Percentiles rank a stretch among this genome's conserved stretches.
Evolutionary conservation across 176 grass and related monocot genomes (phyloP).

Genomic region (Eleusine coracana): DNA sequence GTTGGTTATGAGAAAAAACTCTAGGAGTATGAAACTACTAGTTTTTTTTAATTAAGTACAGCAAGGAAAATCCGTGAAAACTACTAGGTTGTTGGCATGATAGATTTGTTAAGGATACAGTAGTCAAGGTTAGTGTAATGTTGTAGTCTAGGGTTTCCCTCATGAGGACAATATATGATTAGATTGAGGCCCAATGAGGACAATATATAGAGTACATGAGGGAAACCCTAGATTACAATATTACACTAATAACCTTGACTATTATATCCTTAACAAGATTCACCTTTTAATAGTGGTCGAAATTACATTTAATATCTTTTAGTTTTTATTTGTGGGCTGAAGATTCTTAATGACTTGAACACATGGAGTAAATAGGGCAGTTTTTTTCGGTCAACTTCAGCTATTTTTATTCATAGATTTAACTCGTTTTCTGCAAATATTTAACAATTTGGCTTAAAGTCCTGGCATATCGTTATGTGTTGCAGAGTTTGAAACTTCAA

Average conservation of each 20-base stretch:
- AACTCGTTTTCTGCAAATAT: background rate
- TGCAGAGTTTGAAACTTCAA: conserved; percentile 8
- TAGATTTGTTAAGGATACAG: background rate
- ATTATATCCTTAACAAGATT: no score
- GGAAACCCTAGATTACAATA: no score
- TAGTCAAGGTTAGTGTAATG: no score
- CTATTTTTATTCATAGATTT: conserved; percentile 1
- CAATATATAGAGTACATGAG: no score
- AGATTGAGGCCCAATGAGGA: no score
- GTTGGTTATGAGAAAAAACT: no score
- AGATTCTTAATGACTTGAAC: background rate
- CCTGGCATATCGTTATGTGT: background rate
- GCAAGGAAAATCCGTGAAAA: no score
- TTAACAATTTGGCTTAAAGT: background rate
- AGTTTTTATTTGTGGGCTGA: background rate
- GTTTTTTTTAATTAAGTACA: no score
- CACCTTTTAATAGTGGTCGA: background rate
- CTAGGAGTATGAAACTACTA: background rate
- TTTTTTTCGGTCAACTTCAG: conserved; percentile 6
- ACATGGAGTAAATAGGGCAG: background rate
- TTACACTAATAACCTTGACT: no score
- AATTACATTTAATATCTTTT: background rate
- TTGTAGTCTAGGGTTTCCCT: no score
- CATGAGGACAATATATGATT: no score
- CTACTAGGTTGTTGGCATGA: background rate